A percentile compares a stretch with the other conserved stretches of the same genome.
Evolutionary conservation across 768 basidiomycete genomes (phyloP).

Genomic region (Lyophyllum decastes): DNA sequence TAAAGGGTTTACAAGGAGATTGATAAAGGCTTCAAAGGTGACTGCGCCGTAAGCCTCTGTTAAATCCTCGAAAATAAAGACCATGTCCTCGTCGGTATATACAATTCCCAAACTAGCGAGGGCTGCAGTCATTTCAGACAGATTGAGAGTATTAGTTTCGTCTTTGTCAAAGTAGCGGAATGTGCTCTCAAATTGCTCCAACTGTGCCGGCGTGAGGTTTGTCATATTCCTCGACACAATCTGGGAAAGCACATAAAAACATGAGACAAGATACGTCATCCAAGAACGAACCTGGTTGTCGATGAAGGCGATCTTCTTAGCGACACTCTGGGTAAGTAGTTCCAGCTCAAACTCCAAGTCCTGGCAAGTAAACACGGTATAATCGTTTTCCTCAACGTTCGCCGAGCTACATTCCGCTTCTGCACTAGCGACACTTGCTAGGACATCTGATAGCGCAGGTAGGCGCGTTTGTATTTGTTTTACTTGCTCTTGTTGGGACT

Average conservation of each 20-base stretch:
- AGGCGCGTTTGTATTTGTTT: conserved; percentile 66
- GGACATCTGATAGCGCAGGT: conserved; percentile 58
- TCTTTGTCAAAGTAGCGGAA: conserved; percentile 98
- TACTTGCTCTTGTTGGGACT: conserved; percentile 78
- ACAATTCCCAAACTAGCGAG: conserved; percentile 93
- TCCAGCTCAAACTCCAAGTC: conserved; percentile 91
- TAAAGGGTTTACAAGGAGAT: conserved; percentile 68
- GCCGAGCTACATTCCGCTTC: conserved; percentile 81
- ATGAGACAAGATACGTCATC: neutral
- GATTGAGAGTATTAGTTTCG: conserved; percentile 82
- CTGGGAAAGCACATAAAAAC: conserved; percentile 38
- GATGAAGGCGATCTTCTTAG: conserved; percentile 92
- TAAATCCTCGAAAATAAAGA: conserved; percentile 79
- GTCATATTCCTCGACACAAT: conserved; percentile 93
- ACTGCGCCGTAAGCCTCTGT: conserved; percentile 83
- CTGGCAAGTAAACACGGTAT: conserved; percentile 86
- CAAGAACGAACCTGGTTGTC: conserved; percentile 80
- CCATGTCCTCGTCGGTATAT: conserved; percentile 90
- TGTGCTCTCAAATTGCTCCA: conserved; percentile 96
- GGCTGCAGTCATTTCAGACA: conserved; percentile 90
- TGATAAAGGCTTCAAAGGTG: conserved; percentile 92
- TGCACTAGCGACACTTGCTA: conserved; percentile 57
- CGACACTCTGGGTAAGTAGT: conserved; percentile 75
- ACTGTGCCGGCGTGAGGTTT: conserved; percentile 91
- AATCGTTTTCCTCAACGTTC: conserved; percentile 97